These are phyloP conservation scores for Helotiales sp. DNA, from an alignment of 2,329 filamentous ascomycete genomes.

Conservation along the genomic window DNA sequence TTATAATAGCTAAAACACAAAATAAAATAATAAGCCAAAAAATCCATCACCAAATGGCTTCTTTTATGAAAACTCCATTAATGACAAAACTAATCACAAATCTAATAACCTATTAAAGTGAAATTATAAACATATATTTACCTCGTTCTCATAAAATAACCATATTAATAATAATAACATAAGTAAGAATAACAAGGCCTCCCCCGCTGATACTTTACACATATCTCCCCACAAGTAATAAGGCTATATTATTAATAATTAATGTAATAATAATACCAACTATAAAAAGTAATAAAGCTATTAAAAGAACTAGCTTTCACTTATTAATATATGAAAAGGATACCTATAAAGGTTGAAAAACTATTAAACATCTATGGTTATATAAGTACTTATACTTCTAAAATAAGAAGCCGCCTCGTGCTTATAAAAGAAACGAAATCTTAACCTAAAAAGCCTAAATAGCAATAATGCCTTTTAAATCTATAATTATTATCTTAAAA, in stretches of 20 bases:
- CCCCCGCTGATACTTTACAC: conserved; percentile 57
- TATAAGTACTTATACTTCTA: conserved; percentile 18
- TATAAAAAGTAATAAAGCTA: conserved; percentile 33
- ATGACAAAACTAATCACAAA: conserved; percentile 44
- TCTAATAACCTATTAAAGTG: conserved; percentile 38
- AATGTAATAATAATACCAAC: conserved; percentile 42
- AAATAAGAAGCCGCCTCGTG: conserved; percentile 33
- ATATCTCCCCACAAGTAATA: conserved; percentile 44
- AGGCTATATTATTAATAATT: conserved; percentile 36
- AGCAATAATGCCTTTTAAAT: conserved; percentile 12
- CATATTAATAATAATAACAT: conserved; percentile 47
- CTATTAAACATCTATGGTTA: conserved; percentile 54
- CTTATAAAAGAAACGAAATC: conserved; percentile 42
- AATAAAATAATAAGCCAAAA: conserved; percentile 39
- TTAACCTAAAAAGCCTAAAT: conserved; percentile 17
- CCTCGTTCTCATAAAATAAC: conserved; percentile 49
- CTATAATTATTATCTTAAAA: conserved; percentile 13
- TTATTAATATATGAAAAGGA: conserved; percentile 37
- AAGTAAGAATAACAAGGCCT: conserved; percentile 50
- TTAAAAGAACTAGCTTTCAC: conserved; percentile 32
- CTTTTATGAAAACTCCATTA: conserved; percentile 50
- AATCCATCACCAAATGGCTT: conserved; percentile 40
- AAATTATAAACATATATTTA: conserved; percentile 43
- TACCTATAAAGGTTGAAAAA: conserved; percentile 55
- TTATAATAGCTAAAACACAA: conserved; percentile 31